Percentiles rank a stretch among this genome's conserved stretches.
These are phyloP conservation scores for Echinochloa phyllopogon DNA, from an alignment of 176 grass and related monocot species.

Conservation along the genomic window DNA sequence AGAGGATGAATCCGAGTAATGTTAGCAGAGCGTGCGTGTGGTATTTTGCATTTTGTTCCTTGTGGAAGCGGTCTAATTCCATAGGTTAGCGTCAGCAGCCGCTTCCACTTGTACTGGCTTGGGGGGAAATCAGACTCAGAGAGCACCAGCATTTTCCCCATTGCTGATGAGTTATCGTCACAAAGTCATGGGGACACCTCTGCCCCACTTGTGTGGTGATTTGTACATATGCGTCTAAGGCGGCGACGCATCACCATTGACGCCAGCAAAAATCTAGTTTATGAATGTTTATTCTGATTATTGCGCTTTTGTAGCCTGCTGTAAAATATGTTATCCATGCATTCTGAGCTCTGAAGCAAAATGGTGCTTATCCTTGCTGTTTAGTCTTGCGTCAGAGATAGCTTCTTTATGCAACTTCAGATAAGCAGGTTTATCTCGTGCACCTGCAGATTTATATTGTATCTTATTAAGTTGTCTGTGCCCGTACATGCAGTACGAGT, in stretches of 20 bases:
- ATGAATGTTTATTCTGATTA: slow-evolving; percentile 17
- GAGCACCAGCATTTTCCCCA: slow-evolving; percentile 8
- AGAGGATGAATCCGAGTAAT: slow-evolving; percentile 34
- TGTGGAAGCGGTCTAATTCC: background rate
- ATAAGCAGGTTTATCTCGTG: background rate
- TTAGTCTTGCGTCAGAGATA: background rate
- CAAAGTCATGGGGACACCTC: background rate
- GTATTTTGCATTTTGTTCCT: background rate
- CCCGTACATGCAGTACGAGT: background rate
- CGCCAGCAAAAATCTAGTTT: slow-evolving; percentile 15
- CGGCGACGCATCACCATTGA: background rate
- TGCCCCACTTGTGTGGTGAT: slow-evolving; percentile 14
- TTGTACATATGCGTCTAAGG: slow-evolving; percentile 43
- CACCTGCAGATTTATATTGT: background rate
- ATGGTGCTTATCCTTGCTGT: background rate
- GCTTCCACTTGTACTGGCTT: slow-evolving; percentile 27
- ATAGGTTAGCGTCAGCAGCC: background rate
- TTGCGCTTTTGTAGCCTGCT: background rate
- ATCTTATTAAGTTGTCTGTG: background rate
- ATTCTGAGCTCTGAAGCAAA: background rate
- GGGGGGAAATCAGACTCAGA: slow-evolving; percentile 30
- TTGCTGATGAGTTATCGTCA: background rate
- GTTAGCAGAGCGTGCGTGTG: background rate
- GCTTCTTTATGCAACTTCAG: background rate
- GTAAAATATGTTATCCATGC: slow-evolving; percentile 29